Evolutionary conservation across 768 basidiomycete genomes (phyloP).

Genomic region (Trametes cubensis): DNA sequence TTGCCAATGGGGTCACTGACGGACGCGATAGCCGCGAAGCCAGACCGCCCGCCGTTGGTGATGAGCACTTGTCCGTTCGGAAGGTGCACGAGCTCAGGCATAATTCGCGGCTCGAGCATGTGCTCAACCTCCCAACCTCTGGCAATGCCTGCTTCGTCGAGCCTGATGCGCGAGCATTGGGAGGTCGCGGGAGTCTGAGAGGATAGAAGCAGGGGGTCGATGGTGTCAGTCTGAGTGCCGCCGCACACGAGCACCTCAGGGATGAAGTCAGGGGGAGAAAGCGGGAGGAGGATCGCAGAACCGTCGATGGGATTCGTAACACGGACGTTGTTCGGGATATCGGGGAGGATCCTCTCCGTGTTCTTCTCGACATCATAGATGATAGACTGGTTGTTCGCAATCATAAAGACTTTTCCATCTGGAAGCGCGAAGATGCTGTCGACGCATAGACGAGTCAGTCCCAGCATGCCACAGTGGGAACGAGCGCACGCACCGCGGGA

Average conservation of each 20-base stretch:
- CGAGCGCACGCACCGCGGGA: constrained; percentile 61
- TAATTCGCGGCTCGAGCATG: constrained; percentile 73
- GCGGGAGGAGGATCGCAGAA: constrained; percentile 69
- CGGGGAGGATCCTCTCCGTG: constrained; percentile 62
- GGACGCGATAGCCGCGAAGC: constrained; percentile 78
- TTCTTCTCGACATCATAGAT: constrained; percentile 77
- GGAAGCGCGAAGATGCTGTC: constrained; percentile 73
- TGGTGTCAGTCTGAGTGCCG: constrained; percentile 67
- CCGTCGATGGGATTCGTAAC: constrained; percentile 86
- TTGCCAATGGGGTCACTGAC: constrained; percentile 65
- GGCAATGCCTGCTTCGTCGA: constrained; percentile 65
- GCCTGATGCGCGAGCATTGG: constrained; percentile 70
- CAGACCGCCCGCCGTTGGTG: constrained; percentile 73
- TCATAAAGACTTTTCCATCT: constrained; percentile 70
- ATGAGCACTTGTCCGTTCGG: constrained; percentile 78
- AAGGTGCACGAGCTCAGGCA: constrained; percentile 81
- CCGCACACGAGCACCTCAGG: constrained; percentile 79
- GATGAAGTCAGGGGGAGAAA: constrained; percentile 61
- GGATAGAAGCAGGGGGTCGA: constrained; percentile 60
- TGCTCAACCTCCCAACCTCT: constrained; percentile 74
- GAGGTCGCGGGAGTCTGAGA: constrained; percentile 72
- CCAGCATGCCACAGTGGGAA: constrained; percentile 60
- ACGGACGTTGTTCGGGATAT: constrained; percentile 74
- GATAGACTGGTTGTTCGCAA: constrained; percentile 77
- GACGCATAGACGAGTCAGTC: constrained; percentile 74